A percentile compares a stretch with the other conserved stretches of the same genome.
These are phyloP conservation scores for Podila epicladia DNA, from an alignment of 192 early-diverging fungal genomes.

Conservation along the genomic window DNA sequence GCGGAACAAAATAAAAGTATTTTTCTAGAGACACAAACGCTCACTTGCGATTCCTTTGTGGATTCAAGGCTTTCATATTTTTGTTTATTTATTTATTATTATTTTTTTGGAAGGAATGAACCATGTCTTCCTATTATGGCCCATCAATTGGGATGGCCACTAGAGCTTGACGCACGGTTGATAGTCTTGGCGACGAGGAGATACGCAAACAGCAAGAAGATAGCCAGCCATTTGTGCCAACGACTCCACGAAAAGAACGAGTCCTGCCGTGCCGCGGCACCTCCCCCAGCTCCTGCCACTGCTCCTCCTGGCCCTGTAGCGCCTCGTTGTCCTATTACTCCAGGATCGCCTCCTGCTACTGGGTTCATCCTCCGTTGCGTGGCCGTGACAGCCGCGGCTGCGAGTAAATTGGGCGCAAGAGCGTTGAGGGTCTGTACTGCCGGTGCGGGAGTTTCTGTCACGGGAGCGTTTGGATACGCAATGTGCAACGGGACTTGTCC, in stretches of 20 bases:
- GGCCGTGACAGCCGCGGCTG: neutral
- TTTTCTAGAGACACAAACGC: too few relatives aligned
- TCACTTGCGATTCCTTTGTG: too few relatives aligned
- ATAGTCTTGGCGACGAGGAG: constrained; percentile 62
- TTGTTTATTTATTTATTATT: too few relatives aligned
- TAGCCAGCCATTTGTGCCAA: constrained; percentile 66
- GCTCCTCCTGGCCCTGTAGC: constrained; percentile 4
- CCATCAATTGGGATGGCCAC: neutral
- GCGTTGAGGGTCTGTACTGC: too few relatives aligned
- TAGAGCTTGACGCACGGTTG: constrained; percentile 29
- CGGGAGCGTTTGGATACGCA: constrained; percentile 51
- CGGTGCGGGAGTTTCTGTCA: constrained; percentile 16
- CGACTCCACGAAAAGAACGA: constrained; percentile 53
- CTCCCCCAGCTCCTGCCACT: constrained; percentile 32
- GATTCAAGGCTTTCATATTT: too few relatives aligned
- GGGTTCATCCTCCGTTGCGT: neutral
- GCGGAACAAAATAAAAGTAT: too few relatives aligned
- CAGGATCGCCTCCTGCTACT: neutral
- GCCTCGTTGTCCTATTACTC: constrained; percentile 9
- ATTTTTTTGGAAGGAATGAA: too few relatives aligned
- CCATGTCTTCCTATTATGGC: too few relatives aligned
- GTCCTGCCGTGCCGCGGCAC: constrained; percentile 27
- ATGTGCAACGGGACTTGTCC: constrained; percentile 54
- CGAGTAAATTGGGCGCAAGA: too few relatives aligned
- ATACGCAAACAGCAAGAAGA: constrained; percentile 67